Evolutionary conservation across 306 rosid species (phyloP).

Genomic region (Cyclanthera cordifolia): DNA sequence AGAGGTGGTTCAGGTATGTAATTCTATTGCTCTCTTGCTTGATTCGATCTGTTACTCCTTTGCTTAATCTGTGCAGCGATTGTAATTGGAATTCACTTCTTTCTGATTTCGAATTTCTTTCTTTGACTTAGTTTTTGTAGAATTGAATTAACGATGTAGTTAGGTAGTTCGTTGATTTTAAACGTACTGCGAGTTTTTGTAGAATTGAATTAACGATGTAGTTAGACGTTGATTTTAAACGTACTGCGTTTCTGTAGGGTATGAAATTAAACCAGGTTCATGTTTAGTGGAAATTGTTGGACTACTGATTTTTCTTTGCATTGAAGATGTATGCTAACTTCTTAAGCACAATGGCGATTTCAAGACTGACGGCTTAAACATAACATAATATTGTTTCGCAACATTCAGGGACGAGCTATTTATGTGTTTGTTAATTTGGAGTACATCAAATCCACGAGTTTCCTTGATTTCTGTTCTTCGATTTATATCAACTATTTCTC

Average conservation of each 20-base stretch:
- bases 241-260: neutral
- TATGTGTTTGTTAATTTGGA: neutral
- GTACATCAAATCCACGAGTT: neutral
- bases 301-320: constrained; percentile 3
- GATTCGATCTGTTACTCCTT: neutral
- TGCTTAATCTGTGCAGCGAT: neutral
- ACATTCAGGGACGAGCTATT: neutral
- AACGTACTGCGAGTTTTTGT: neutral
- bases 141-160: neutral
- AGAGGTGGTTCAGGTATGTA: constrained; percentile 47
- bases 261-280: neutral
- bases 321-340: neutral
- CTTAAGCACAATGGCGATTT: neutral
- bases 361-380: neutral
- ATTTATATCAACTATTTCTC: neutral
- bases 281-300: neutral
- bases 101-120: constrained; percentile 14
- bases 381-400: neutral
- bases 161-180: neutral
- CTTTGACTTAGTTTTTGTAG: neutral
- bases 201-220: too few relatives aligned
- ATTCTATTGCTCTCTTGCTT: too few relatives aligned
- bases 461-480: neutral
- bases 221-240: too few relatives aligned
- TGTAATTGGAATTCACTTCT: constrained; percentile 3